Base-by-base conservation (phyloP, 345 rosid genomes). In the Eucalyptus marginata region DNA sequence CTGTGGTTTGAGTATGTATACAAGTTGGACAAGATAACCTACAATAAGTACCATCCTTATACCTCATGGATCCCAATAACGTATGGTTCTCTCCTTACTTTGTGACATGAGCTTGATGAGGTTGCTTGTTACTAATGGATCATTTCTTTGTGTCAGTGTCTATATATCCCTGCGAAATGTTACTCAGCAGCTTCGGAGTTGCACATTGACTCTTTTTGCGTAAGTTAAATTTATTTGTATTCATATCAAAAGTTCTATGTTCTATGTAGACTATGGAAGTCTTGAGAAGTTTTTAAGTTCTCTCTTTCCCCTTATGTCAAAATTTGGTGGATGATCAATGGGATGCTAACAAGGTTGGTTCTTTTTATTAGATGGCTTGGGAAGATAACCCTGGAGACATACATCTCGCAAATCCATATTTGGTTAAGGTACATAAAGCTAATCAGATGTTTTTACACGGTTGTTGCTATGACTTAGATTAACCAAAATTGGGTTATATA, bases 41-140 rank as follows among this genome's bases (percentile, higher is more conserved):
- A 98, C 96, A 98, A 98, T 93, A 98, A 97, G 91, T 98, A 93
- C 92, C 99, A 98, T 92, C 99, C 99, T 85, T 98, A 97, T 90
- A 98, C 99, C 86, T 98, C 99, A 10, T 98, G 99, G 99, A 98
- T 98, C 91, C 99, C 99, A 54, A 95, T 98, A 87, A 97, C 99
- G 99, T 98, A 95, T 20, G 97, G 51, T 81, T 87, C 89, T 49
- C 86, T 80, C 88, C 81, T 27, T 86, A 90, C 47, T 50, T 40
- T 31, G 90, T 40, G 62, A 33, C 66, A 86, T 62, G 12, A 27
- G 36, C 52, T 84, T 87, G 91, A 52, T 29, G 25, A 84, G 49
- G 80, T 51, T 59, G 24, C 12, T 87, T 91, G 52, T 46, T 87
- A 47, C 56, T 25, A 46, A 16, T 76, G 79, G 40, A 36, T 91